A percentile compares a stretch with the other conserved stretches of the same genome.
phyloP scores from a whole-genome alignment of 2,329 filamentous ascomycete genomes.

The Colletotrichum tabaci region DNA sequence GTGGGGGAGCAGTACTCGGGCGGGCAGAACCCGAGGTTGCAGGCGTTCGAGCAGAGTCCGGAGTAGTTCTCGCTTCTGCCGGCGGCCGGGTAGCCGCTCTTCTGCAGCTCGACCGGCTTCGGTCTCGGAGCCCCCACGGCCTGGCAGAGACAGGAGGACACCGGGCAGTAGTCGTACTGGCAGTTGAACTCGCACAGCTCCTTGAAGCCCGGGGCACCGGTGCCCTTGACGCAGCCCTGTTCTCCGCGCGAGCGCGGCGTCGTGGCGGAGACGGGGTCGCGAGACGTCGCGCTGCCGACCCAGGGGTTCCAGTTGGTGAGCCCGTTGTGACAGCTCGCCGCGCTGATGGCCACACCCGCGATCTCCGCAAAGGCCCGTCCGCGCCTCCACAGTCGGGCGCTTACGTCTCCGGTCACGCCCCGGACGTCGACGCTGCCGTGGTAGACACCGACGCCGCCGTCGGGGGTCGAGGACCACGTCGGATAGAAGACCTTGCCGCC shows the following conservation, averaged over 20 bases:
- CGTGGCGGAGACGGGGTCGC: background rate
- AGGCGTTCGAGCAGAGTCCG: conserved; percentile 12
- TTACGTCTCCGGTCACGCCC: too few relatives aligned
- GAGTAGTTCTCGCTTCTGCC: background rate
- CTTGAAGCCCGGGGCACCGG: conserved; percentile 44
- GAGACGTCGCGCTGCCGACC: conserved; percentile 13
- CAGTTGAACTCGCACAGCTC: conserved; percentile 54
- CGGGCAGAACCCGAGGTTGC: conserved; percentile 21
- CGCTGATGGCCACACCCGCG: too few relatives aligned
- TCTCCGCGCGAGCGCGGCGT: background rate
- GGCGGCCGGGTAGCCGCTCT: conserved; percentile 2
- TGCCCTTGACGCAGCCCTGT: conserved; percentile 46
- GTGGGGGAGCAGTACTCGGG: conserved; percentile 2
- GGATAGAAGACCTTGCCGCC: conserved; percentile 39
- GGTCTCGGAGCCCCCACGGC: background rate
- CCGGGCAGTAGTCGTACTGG: conserved; percentile 49
- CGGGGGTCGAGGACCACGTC: conserved; percentile 46
- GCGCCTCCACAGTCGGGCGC: too few relatives aligned
- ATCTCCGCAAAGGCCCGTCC: too few relatives aligned
- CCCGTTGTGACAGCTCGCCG: too few relatives aligned
- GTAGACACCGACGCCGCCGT: conserved; percentile 49
- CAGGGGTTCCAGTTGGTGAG: conserved; percentile 37
- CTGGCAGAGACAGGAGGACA: conserved; percentile 40
- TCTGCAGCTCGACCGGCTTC: background rate
- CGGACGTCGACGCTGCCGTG: conserved; percentile 42